Evolutionary conservation across 805 yeast species (phyloP).

Genomic region (Candida nanaspora): DNA sequence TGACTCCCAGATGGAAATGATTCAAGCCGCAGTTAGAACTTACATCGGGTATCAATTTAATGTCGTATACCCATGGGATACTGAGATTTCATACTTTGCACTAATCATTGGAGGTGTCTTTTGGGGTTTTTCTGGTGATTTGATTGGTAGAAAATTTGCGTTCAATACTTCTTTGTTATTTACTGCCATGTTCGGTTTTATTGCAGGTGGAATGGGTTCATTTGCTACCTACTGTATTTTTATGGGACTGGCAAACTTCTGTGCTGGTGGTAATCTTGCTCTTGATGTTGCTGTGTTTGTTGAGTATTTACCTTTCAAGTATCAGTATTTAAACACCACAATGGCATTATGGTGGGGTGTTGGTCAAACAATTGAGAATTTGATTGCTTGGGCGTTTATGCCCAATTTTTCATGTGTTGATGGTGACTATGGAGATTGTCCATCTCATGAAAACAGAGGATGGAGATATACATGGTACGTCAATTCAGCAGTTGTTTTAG

Average conservation of each 20-base stretch:
- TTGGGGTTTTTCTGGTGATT: conserved; percentile 51
- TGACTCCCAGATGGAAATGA: conserved; percentile 42
- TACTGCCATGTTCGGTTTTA: conserved; percentile 41
- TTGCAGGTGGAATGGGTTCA: conserved; percentile 44
- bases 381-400: conserved; percentile 50
- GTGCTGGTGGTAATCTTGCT: conserved; percentile 52
- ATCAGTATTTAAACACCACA: conserved; percentile 45
- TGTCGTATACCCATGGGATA: conserved; percentile 34
- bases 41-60: conserved; percentile 42
- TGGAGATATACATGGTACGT: conserved; percentile 55
- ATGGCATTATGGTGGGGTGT: conserved; percentile 59
- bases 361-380: conserved; percentile 47
- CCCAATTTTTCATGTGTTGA: conserved; percentile 41
- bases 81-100: conserved; percentile 46
- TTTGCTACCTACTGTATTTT: conserved; percentile 45
- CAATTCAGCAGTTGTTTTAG: conserved; percentile 44
- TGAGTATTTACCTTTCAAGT: conserved; percentile 43
- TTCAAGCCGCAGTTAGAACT: conserved; percentile 38
- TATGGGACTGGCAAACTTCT: conserved; percentile 35
- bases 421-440: conserved; percentile 30
- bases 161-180: conserved; percentile 43
- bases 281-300: conserved; percentile 46
- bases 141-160: conserved; percentile 46
- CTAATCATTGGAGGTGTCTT: conserved; percentile 44
- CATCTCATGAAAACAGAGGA: conserved; percentile 42